Percentiles rank a stretch among this genome's conserved stretches.
These are phyloP conservation scores for Dryas integrifolia DNA, from an alignment of 331 rosid species.

Conservation along the genomic window DNA sequence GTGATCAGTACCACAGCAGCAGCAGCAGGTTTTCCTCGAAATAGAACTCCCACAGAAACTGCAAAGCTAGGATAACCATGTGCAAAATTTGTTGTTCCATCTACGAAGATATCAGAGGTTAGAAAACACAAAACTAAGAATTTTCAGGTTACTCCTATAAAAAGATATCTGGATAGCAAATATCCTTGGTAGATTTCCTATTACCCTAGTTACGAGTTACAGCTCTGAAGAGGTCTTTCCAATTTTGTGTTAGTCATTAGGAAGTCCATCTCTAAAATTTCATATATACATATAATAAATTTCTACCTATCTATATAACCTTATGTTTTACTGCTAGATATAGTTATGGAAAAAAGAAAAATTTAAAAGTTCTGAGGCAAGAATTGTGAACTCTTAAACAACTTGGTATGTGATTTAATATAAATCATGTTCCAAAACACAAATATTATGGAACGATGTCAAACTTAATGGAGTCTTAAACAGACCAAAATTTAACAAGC, in stretches of 20 bases:
- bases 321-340: background rate
- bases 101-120: constrained; percentile 41
- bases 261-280: constrained; percentile 1
- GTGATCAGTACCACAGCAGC: constrained; percentile 71
- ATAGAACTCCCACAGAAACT: constrained; percentile 87
- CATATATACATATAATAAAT: background rate
- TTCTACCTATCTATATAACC: background rate
- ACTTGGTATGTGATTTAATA: background rate
- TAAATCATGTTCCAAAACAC: background rate
- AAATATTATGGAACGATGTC: background rate
- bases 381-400: background rate
- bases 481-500: background rate
- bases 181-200: background rate
- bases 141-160: background rate
- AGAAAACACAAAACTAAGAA: constrained; percentile 22
- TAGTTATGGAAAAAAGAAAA: background rate
- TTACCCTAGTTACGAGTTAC: background rate
- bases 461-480: background rate
- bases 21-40: constrained; percentile 86
- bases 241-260: background rate
- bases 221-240: background rate
- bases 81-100: constrained; percentile 96
- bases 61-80: constrained; percentile 94
- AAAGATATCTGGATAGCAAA: background rate
- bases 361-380: background rate